Conservation (phyloP, 148 eudicot genomes). For the Silene uniflora region DNA sequence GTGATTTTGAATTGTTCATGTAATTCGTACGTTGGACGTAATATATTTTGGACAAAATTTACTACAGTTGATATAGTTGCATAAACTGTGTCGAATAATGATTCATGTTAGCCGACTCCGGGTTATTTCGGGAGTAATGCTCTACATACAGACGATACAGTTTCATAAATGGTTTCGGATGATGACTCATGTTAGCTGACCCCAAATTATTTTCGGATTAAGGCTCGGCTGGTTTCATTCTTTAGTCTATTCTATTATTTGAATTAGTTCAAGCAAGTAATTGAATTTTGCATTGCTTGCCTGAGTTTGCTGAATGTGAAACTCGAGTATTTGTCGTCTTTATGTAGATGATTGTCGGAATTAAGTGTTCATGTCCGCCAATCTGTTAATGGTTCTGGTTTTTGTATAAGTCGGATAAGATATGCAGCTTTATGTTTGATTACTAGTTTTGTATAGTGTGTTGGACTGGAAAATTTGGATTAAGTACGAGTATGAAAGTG, state of each 20-base stretch:
- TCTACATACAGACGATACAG: not conserved
- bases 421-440: not conserved
- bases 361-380: not conserved
- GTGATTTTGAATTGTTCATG: slow-evolving; percentile 28
- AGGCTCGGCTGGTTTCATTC: not conserved
- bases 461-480: not conserved
- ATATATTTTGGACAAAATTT: not conserved
- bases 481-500: not conserved
- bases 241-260: not conserved
- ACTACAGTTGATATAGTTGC: not conserved
- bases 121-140: not conserved
- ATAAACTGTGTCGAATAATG: not conserved
- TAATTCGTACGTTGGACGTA: not conserved
- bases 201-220: not conserved
- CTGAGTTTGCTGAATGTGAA: not conserved
- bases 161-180: not conserved
- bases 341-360: not conserved
- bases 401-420: not conserved
- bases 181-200: not conserved
- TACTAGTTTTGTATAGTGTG: not conserved
- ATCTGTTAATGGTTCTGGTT: not conserved
- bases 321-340: not conserved
- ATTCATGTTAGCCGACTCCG: not conserved
- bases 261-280: not conserved
- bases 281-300: not conserved